These are phyloP conservation scores for Puccinia coronata DNA, from an alignment of 1,284 basidiomycete species.

Conservation along the genomic window DNA sequence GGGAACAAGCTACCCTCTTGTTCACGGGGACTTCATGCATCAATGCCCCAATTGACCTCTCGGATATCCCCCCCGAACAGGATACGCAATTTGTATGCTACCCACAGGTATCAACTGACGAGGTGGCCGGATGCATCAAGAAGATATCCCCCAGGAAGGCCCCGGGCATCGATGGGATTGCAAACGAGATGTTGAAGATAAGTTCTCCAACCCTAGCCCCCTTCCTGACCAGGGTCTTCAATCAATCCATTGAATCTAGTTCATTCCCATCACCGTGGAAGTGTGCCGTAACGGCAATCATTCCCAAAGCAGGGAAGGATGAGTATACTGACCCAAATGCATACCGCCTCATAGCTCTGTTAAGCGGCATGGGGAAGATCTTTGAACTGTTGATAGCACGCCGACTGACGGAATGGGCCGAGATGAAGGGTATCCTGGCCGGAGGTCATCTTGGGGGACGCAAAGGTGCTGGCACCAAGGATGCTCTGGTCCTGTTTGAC, in stretches of 20 bases:
- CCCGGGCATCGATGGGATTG: too few species aligned
- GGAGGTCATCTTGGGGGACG: background rate
- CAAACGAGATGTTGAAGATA: background rate
- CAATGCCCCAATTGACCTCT: background rate
- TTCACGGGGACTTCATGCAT: background rate
- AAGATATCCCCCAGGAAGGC: background rate
- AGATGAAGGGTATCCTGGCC: background rate
- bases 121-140: background rate
- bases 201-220: background rate
- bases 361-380: constrained; percentile 2
- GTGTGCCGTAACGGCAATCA: constrained; percentile 20
- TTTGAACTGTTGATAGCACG: background rate
- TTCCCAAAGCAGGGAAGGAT: background rate
- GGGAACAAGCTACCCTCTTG: background rate
- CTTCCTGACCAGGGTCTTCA: background rate
- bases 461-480: background rate
- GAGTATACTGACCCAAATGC: background rate
- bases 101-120: background rate
- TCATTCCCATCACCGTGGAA: background rate
- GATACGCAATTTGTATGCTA: too few species aligned
- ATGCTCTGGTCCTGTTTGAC: background rate
- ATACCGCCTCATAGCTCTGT: constrained; percentile 11
- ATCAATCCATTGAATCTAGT: background rate
- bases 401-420: background rate
- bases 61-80: background rate